Percentiles rank a stretch among this genome's conserved stretches.
Conservation (phyloP, 306 rosid species). For the Luffa acutangula region DNA sequence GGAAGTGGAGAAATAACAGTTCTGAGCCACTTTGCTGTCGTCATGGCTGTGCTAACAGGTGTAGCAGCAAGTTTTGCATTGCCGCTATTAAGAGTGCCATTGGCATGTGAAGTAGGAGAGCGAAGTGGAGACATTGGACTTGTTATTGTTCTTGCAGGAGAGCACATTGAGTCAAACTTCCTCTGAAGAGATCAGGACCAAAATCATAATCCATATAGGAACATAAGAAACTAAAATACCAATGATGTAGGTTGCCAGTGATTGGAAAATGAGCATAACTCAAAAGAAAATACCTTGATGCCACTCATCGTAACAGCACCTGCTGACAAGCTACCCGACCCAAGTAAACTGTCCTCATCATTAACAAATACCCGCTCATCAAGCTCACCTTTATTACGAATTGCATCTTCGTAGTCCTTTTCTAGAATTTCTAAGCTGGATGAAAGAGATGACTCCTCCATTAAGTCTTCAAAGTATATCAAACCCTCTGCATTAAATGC, state of each 20-base stretch:
- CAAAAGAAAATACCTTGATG: constrained; percentile 55
- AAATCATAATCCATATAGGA: neutral
- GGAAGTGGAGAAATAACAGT: constrained; percentile 82
- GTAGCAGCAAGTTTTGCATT: constrained; percentile 70
- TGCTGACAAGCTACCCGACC: constrained; percentile 69
- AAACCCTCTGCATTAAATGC: constrained; percentile 57
- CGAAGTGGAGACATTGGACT: constrained; percentile 85
- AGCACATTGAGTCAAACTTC: constrained; percentile 59
- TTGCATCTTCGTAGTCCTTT: constrained; percentile 60
- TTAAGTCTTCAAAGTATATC: constrained; percentile 65
- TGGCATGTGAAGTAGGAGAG: constrained; percentile 65
- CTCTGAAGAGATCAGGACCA: constrained; percentile 29
- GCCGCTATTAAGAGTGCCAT: constrained; percentile 35
- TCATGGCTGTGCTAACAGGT: constrained; percentile 98
- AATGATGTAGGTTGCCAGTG: neutral
- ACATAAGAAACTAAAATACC: neutral
- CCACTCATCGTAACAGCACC: constrained; percentile 45
- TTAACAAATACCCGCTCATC: constrained; percentile 87
- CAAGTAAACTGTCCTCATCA: constrained; percentile 79
- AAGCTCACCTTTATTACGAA: constrained; percentile 56
- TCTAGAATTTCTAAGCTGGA: constrained; percentile 60
- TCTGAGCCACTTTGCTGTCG: constrained; percentile 99
- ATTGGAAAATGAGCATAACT: neutral
- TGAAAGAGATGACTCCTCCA: constrained; percentile 53
- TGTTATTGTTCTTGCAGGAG: constrained; percentile 66